phyloP scores from a whole-genome alignment of 495 filamentous ascomycete species.

The Neurospora sp. region DNA sequence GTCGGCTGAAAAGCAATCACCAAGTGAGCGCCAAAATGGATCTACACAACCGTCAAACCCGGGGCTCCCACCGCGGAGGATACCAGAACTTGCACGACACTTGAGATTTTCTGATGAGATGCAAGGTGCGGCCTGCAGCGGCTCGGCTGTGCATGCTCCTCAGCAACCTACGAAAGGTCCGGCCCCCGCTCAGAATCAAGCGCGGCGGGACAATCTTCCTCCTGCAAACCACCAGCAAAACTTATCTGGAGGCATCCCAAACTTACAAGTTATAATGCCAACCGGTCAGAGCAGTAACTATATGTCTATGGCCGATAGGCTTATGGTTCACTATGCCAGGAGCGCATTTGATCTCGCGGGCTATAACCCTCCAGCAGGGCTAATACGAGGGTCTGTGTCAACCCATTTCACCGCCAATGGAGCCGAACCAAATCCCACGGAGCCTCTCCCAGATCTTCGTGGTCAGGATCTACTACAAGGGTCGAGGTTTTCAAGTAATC shows the following conservation, averaged over 20 bases:
- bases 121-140: background rate
- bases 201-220: background rate
- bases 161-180: background rate
- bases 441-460: background rate
- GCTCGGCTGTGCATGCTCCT: background rate
- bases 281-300: background rate
- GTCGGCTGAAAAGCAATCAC: background rate
- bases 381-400: background rate
- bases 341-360: background rate
- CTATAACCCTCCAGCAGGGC: background rate
- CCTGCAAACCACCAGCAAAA: background rate
- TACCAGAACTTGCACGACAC: background rate
- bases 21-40: background rate
- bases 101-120: background rate
- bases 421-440: background rate
- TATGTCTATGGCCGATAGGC: background rate
- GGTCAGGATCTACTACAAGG: background rate
- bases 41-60: background rate
- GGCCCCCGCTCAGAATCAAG: background rate
- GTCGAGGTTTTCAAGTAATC: background rate
- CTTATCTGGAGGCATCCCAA: background rate
- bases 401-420: background rate
- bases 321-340: background rate
- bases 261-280: background rate
- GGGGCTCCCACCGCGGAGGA: background rate